Base-by-base conservation (phyloP, 441 rosid species). In the Adansonia grandidieri region DNA sequence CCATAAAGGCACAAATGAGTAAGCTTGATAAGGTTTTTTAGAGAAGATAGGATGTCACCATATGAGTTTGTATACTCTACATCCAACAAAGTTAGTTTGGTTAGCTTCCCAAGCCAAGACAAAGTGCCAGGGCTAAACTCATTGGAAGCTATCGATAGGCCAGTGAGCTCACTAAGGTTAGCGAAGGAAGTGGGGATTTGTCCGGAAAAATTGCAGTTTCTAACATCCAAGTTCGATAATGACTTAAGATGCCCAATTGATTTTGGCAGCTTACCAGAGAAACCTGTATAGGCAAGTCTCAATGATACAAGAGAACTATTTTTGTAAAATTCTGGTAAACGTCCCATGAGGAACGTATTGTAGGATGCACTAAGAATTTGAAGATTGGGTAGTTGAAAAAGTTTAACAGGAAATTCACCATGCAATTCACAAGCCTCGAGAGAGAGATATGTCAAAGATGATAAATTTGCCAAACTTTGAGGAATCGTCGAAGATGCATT, bases 11-110 rank as follows among this genome's bases (percentile, higher is more conserved):
- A 0, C 2, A 82, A 19, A 1, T 0, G 0, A 2, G 28, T 5
- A 24, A 83, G 85, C 51, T 7, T 14, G n/a, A 42, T 69, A 10
- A 47, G 57, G 28, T 69, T 69, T 47, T n/a, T 20, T 0, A 70
- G 40, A 48, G 74, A 2, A 70, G 60, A 50, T 20, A 50, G 37
- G 51, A 68, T 4, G 7, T 20, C 37, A 45, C 54, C 15, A 6
- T 15, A 10, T 44, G 22, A 9, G 5, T 45, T 45, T 66, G 11
- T 8, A 9, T 2, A 56, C 6, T 1, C 9, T 15, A 66, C n/a
- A 10, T 45, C 2, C 48, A 68, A 19, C 0, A 1, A 0, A 0
- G 24, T 44, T 1, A 68, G 6, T 20, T 32, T 44, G 45, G 32
- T 9, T 44, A 40, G 54, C 50, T 15, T 54, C 15, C 1, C 20